Percentiles rank a stretch among this genome's conserved stretches.
Evolutionary conservation across 352 stramenopile species (phyloP).

Genomic region (Peronospora destructor): DNA sequence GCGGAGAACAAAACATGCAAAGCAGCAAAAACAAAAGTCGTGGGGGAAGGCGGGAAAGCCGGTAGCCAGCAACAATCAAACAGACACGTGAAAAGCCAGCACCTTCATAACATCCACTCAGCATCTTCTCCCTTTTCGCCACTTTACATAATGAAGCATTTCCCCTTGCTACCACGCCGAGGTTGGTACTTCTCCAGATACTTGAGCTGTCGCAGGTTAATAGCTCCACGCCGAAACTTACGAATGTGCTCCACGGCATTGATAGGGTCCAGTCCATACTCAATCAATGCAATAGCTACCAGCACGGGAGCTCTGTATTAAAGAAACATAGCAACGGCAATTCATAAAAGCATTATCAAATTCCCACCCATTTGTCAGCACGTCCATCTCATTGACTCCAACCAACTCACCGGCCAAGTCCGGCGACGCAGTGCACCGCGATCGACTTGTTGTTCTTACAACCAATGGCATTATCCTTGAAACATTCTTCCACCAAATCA

Average conservation of each 20-base stretch:
- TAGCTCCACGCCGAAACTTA: constrained; percentile 90
- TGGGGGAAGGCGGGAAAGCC: constrained; percentile 4
- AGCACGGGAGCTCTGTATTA: constrained; percentile 89
- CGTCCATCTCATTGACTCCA: neutral
- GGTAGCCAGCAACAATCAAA: constrained; percentile 6
- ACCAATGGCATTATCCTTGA: constrained; percentile 81
- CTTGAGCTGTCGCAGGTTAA: constrained; percentile 96
- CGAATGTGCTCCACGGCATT: constrained; percentile 97
- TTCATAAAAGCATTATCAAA: constrained; percentile 4
- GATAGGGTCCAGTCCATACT: constrained; percentile 93
- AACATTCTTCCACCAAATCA: constrained; percentile 90
- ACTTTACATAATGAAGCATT: constrained; percentile 83
- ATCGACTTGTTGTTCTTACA: constrained; percentile 85
- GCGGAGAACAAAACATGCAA: constrained; percentile 18
- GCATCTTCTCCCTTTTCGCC: constrained; percentile 6
- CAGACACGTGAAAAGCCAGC: constrained; percentile 2
- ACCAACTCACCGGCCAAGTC: constrained; percentile 84
- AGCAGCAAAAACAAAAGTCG: constrained; percentile 31
- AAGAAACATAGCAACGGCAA: constrained; percentile 3
- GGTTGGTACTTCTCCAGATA: constrained; percentile 95
- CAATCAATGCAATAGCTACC: constrained; percentile 97
- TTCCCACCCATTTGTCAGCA: neutral
- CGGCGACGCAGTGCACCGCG: constrained; percentile 96
- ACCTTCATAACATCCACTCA: neutral
- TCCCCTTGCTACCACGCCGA: constrained; percentile 59